Base-by-base conservation (phyloP, 768 basidiomycete genomes). In the Boletus vinaceobasis region DNA sequence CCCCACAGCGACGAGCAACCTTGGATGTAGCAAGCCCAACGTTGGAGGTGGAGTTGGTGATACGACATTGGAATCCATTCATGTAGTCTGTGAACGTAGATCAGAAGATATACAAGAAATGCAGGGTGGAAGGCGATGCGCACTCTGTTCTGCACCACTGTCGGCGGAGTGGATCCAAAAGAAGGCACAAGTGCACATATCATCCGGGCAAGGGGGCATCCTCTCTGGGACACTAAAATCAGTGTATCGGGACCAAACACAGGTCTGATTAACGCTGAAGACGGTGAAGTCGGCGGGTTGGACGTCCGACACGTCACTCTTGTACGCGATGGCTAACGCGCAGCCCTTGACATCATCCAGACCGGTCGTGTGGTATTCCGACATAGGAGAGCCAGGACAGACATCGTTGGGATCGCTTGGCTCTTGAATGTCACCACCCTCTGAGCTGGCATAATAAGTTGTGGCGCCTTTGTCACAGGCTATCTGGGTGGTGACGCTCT, bases 281-380 rank as follows among this genome's bases (percentile, higher is more conserved):
- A 90, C 73, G 0, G 83, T 79, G 62, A 90, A 85, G 70, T 90
- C 87, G 42, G 77, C 79, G 0, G 87, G 87, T 61, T 83, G 68
- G 7, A 91, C 79, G 0, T 77, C 60, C 0, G 66, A 71, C 1
- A 76, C 80, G 60, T 90, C 75, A 58, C 70, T 79, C 66, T 87
- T 84, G 73, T 93, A 90, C n/a, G 86, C 80, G 58, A 93, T 90
- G 0, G 81, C 87, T 32, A 93, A 72, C 1, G 79, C 82, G 64
- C 87, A 88, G 11, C 86, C 85, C 47, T 75, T 78, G 35, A 84
- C 67, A 59, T 86, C 85, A 50, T 75, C 66, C 0, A 77, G 43
- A 0, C 80, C 82, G 0, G 70, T 77, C 1, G 86, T 86, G 60
- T 88, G 86, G 67, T 74, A 86, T 17, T 76, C 74, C 2, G 70